Evolutionary conservation across 2,329 filamentous ascomycete species (phyloP).

Genomic region (Colletotrichum tropicale): DNA sequence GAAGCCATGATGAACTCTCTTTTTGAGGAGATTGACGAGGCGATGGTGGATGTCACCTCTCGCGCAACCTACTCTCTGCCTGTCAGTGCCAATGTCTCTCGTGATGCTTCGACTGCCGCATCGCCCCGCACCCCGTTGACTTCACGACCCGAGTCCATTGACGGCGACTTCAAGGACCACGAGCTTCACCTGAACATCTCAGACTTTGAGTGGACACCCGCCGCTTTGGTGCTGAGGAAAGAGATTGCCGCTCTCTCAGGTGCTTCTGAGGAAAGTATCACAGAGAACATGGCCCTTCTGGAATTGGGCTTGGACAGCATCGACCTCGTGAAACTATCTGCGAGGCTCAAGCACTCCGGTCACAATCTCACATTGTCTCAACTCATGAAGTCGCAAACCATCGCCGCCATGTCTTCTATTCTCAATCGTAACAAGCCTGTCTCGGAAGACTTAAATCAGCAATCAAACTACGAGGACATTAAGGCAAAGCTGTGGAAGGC

Average conservation of each 20-base stretch:
- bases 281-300: conserved; percentile 69
- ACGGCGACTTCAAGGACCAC: background rate
- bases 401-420: conserved; percentile 60
- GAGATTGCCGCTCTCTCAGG: conserved; percentile 69
- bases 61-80: conserved; percentile 1
- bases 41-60: conserved; percentile 15
- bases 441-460: conserved; percentile 22
- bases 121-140: conserved; percentile 9
- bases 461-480: conserved; percentile 19
- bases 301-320: conserved; percentile 91
- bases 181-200: background rate
- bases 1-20: conserved; percentile 32
- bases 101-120: conserved; percentile 11
- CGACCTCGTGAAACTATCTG: conserved; percentile 84
- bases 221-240: conserved; percentile 57
- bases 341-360: conserved; percentile 66
- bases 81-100: conserved; percentile 1
- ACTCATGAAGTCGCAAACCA: conserved; percentile 76
- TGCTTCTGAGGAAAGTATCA: conserved; percentile 54
- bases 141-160: conserved; percentile 4
- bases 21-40: conserved; percentile 42
- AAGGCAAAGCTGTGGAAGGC: conserved; percentile 40
- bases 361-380: conserved; percentile 71
- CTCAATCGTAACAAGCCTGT: background rate
- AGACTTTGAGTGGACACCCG: conserved; percentile 62